phyloP scores from a whole-genome alignment of 1,284 basidiomycete genomes.

The Cryptococcus sp. region DNA sequence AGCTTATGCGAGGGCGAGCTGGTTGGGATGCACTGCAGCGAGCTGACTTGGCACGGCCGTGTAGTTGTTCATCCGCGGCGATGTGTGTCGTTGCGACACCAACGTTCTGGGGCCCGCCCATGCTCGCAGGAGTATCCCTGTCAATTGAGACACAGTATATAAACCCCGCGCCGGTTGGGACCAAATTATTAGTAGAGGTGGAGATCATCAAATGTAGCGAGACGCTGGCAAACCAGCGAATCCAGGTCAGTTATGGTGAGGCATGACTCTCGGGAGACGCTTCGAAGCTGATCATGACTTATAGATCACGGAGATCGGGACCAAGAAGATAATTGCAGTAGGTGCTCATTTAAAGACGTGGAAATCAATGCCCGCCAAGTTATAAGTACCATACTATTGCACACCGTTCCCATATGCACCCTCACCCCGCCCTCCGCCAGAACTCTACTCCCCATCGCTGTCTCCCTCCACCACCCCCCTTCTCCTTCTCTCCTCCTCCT shows the following conservation, averaged over 20 bases:
- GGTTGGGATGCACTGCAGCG: neutral
- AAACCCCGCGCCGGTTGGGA: slow-evolving; percentile 23
- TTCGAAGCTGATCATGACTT: neutral
- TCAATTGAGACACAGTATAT: slow-evolving; percentile 35
- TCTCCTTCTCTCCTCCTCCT: slow-evolving; percentile 46
- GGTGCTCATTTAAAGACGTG: slow-evolving; percentile 33
- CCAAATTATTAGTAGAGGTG: slow-evolving; percentile 10
- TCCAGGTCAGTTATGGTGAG: slow-evolving; percentile 11
- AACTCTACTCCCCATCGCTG: slow-evolving; percentile 29
- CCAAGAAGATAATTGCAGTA: slow-evolving; percentile 19
- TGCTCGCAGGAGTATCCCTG: slow-evolving; percentile 35
- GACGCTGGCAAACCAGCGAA: slow-evolving; percentile 14
- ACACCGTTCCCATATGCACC: neutral
- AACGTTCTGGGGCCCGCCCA: slow-evolving; percentile 41
- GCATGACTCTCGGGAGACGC: neutral
- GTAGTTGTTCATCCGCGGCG: slow-evolving; percentile 28
- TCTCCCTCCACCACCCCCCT: slow-evolving; percentile 28
- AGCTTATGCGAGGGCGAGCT: slow-evolving; percentile 10
- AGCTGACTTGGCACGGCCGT: neutral
- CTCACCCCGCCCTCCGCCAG: neutral
- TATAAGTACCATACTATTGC: slow-evolving; percentile 1
- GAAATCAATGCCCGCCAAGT: slow-evolving; percentile 14
- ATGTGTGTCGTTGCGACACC: slow-evolving; percentile 28
- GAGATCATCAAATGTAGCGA: slow-evolving; percentile 17
- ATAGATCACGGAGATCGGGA: slow-evolving; percentile 19